Base-by-base conservation (phyloP, 805 yeast genomes). In the Candida alai region DNA sequence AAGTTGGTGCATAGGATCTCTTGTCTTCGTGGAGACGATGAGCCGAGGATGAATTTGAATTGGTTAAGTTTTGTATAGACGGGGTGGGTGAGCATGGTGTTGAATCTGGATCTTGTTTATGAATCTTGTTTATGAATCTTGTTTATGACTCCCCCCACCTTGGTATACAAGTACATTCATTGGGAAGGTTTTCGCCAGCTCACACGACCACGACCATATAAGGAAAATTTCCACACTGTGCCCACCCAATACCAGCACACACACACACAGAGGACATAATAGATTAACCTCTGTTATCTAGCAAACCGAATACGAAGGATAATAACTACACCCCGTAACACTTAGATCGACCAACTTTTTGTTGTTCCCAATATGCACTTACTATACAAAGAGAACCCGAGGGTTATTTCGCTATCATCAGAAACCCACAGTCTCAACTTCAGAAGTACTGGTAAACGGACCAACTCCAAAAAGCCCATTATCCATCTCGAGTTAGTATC, bases 21-120 rank as follows among this genome's bases (percentile, higher is more conserved):
- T 35, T 64, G 58, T 37, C 98, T 63, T 40, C 96, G 68, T 2
- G 94, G 90, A 0, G 97, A 89, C 1, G 84, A 73, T 2, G 96
- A 86, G 0, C 95, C 96, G 5, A 90, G 67, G 4, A 86, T 62
- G 17, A 89, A 61, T 4, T 55, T 49, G 41, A 22, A 34, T 3
- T 30, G 20, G 7, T 19, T 14, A 4, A 45, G 28, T 24, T 36
- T 21, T 14, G 34, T 24, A 23, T 39, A 35, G 19, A 42, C 13
- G n/a, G 32, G 29, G 25, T 34, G 37, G 15, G 19, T n/a, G 11
- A 33, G 16, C 36, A 20, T 19, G 8, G 15, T 26, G 7, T 21
- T 21, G n/a, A n/a, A n/a, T n/a, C n/a, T n/a, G n/a, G n/a, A n/a
- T n/a, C n/a, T n/a, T n/a, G n/a, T n/a, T n/a, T n/a, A n/a, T n/a